Evolutionary conservation across 306 rosid species (phyloP), one percentile per base, ranked within the genome.

Genomic region (Gleditsia sinensis): DNA sequence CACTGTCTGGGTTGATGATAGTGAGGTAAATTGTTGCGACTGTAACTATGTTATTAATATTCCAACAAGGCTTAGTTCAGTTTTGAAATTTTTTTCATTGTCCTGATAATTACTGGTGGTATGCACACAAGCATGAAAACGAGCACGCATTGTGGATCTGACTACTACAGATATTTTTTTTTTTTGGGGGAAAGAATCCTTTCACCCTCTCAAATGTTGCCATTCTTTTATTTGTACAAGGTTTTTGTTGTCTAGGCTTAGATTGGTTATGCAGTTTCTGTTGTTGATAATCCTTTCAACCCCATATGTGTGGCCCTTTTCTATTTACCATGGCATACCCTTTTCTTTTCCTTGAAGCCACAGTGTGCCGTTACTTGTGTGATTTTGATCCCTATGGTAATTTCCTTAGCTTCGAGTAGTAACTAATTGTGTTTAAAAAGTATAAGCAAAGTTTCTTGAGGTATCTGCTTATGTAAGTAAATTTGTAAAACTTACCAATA

Each of bases 1-100:
- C 80, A 78, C 96, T 1, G 96, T 90, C 77, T 89, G 92, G 96
- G 86, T 91, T 48, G 86, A 83, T 69, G 67, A 69, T 76, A 67
- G 83, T 59, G 93, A 93, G 94, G 98, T 92, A 45, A 77, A 65
- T 14, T 16, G 32, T 39, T 74, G 58, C 48, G 57, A 33, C 37
- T 79, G 27, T 11, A 69, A n/a, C 9, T 67, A 33, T 51, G 37
- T 34, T 39, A 46, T 23, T 50, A 21, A 57, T 28, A 32, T 34
- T 78, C 67, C 65, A 9, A 61, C 17, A 34, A 66, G 56, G 58
- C 39, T 40, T 76, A 62, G 57, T 73, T 55, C 57, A 3, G 25
- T 68, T 57, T 19, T 57, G 23, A 42, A 42, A 24, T 6, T 43
- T 63, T 42, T 45, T 8, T 21, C 48, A 12, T 25, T 66, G 2